A percentile compares a stretch with the other conserved stretches of the same genome.
Evolutionary conservation across 306 rosid species (phyloP).

Genomic region (Oemleria cerasiformis): DNA sequence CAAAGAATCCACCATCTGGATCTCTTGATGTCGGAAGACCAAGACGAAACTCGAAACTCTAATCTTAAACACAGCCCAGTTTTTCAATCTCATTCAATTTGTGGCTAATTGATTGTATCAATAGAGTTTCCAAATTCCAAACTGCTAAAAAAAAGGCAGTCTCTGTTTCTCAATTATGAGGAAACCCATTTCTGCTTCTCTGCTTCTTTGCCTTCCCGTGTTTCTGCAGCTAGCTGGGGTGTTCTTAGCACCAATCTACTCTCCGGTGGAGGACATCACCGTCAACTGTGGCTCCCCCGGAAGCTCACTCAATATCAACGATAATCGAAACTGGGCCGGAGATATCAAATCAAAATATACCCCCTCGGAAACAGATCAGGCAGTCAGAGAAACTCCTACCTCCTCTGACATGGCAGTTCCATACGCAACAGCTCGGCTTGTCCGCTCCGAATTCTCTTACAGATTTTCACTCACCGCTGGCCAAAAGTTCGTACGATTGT

Average conservation of each 20-base stretch:
- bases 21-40: too few relatives aligned
- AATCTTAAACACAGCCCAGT: too few relatives aligned
- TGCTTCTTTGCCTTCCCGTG: background rate
- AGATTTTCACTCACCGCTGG: background rate
- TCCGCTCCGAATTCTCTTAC: constrained; percentile 16
- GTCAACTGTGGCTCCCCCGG: background rate
- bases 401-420: constrained; percentile 1
- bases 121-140: background rate
- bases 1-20: too few relatives aligned
- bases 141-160: background rate
- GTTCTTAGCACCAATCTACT: background rate
- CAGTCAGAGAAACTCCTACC: background rate
- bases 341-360: constrained; percentile 13
- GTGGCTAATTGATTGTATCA: too few relatives aligned
- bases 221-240: background rate
- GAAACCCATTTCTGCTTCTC: background rate
- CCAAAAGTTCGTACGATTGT: constrained; percentile 24
- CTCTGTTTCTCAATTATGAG: background rate
- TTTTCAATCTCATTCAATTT: too few relatives aligned
- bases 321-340: constrained; percentile 8
- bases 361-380: background rate
- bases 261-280: background rate
- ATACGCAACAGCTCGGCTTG: constrained; percentile 11
- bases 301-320: background rate
- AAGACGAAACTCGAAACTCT: too few relatives aligned